These are phyloP conservation scores for Pterulicium gracile DNA, from an alignment of 1,284 basidiomycete genomes.

Conservation along the genomic window DNA sequence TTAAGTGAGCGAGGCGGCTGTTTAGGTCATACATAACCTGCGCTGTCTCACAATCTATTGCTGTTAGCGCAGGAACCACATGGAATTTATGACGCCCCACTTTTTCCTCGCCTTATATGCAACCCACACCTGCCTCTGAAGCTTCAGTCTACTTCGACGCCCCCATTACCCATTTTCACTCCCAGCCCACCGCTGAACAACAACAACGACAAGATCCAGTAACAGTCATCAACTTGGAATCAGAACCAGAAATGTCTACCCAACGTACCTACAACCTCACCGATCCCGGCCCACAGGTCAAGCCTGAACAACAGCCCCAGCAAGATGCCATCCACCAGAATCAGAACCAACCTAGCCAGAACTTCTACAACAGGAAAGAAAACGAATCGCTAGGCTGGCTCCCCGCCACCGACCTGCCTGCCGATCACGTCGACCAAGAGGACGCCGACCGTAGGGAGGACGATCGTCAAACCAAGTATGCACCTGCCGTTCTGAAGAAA, in stretches of 20 bases:
- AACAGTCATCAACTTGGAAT: no score
- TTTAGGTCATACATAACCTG: no score
- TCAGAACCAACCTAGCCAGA: background rate
- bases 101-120: no score
- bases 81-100: no score
- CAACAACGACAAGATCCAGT: slow-evolving; percentile 8
- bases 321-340: background rate
- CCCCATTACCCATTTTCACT: slow-evolving; percentile 19
- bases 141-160: slow-evolving; percentile 30
- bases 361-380: no score
- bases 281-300: background rate
- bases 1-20: no score
- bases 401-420: background rate
- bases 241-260: background rate
- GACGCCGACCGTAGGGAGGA: background rate
- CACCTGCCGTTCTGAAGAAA: background rate
- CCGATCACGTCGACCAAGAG: slow-evolving; percentile 1
- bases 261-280: background rate
- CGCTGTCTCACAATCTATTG: no score
- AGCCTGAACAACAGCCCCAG: background rate
- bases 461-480: background rate
- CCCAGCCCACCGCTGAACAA: slow-evolving; percentile 9
- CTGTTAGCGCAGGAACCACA: no score
- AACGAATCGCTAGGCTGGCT: slow-evolving; percentile 1
- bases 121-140: slow-evolving; percentile 23